Percentiles rank a stretch among this genome's conserved stretches.
phyloP scores from a whole-genome alignment of 2,329 filamentous ascomycete species.

The Colletotrichum simmondsii region DNA sequence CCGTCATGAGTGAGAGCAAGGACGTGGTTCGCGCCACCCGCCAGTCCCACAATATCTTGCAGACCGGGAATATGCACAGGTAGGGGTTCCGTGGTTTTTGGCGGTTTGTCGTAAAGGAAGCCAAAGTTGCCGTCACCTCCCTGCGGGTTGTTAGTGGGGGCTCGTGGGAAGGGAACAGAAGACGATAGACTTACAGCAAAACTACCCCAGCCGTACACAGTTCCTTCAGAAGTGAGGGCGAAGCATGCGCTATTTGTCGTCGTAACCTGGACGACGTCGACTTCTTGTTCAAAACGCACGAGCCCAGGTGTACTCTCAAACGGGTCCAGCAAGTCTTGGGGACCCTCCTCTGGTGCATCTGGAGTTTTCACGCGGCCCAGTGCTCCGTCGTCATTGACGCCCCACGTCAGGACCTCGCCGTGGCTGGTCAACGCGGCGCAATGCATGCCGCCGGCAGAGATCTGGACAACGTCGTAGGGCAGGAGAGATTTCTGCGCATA shows the following conservation, averaged over 20 bases:
- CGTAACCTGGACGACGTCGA: slow-evolving; percentile 66
- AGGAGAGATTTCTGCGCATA: slow-evolving; percentile 62
- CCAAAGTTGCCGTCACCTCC: slow-evolving; percentile 61
- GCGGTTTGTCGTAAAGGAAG: slow-evolving; percentile 50
- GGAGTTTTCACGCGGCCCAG: slow-evolving; percentile 64
- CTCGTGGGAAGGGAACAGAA: neutral
- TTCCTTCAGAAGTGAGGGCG: slow-evolving; percentile 69
- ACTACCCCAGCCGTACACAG: slow-evolving; percentile 75
- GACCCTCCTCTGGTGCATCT: slow-evolving; percentile 52
- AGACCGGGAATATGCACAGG: slow-evolving; percentile 61
- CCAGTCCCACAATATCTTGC: slow-evolving; percentile 61
- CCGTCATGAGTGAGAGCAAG: slow-evolving; percentile 63
- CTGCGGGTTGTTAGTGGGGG: slow-evolving; percentile 2
- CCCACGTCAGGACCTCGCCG: slow-evolving; percentile 73
- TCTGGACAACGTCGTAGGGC: slow-evolving; percentile 67
- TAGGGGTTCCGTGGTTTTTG: slow-evolving; percentile 50
- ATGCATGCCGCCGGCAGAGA: slow-evolving; percentile 74
- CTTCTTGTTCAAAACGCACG: slow-evolving; percentile 60
- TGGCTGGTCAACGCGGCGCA: slow-evolving; percentile 70
- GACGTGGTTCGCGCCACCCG: slow-evolving; percentile 67
- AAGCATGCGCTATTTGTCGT: slow-evolving; percentile 73
- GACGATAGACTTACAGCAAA: slow-evolving; percentile 57
- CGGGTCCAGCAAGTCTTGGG: slow-evolving; percentile 44
- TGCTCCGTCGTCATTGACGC: slow-evolving; percentile 74
- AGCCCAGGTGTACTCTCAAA: slow-evolving; percentile 65